These are phyloP conservation scores for Lachnellula occidentalis DNA, from an alignment of 2,329 filamentous ascomycete species.

Conservation along the genomic window DNA sequence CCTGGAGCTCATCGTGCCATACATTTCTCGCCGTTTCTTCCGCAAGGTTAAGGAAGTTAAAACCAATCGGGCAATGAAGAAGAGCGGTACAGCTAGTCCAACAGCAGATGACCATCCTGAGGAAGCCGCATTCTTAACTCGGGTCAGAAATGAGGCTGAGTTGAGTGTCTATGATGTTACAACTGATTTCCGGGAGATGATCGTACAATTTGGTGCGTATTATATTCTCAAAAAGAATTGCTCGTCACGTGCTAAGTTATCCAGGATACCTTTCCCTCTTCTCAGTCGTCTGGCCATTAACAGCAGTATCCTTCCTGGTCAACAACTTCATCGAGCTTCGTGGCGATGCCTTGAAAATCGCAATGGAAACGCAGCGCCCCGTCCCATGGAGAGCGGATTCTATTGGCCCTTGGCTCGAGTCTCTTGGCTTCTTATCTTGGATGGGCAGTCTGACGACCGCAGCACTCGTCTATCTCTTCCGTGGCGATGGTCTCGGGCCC, in stretches of 20 bases:
- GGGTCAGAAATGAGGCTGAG: constrained; percentile 77
- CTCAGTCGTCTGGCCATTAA: constrained; percentile 92
- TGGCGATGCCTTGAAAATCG: constrained; percentile 91
- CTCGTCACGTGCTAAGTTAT: constrained; percentile 20
- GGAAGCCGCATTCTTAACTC: constrained; percentile 72
- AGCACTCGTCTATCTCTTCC: constrained; percentile 86
- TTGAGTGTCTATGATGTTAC: constrained; percentile 85
- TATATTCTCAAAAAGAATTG: constrained; percentile 15
- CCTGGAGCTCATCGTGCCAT: constrained; percentile 80
- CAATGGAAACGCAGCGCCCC: constrained; percentile 80
- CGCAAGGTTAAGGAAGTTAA: constrained; percentile 75
- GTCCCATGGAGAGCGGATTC: constrained; percentile 87
- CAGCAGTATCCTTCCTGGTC: constrained; percentile 78
- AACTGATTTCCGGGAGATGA: constrained; percentile 87
- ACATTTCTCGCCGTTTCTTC: constrained; percentile 71
- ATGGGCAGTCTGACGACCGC: constrained; percentile 82
- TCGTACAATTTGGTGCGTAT: constrained; percentile 64
- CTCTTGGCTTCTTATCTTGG: constrained; percentile 88
- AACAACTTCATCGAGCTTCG: constrained; percentile 97
- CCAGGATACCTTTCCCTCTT: constrained; percentile 84
- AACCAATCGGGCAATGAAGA: constrained; percentile 48
- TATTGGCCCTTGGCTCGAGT: constrained; percentile 87
- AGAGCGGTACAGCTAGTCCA: constrained; percentile 38
- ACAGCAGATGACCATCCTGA: constrained; percentile 63
- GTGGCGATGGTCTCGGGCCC: constrained; percentile 58